Evolutionary conservation across 176 grass and related monocot species (phyloP), one percentile per base, ranked within the genome.

Genomic region (Coix lacrymajobi): DNA sequence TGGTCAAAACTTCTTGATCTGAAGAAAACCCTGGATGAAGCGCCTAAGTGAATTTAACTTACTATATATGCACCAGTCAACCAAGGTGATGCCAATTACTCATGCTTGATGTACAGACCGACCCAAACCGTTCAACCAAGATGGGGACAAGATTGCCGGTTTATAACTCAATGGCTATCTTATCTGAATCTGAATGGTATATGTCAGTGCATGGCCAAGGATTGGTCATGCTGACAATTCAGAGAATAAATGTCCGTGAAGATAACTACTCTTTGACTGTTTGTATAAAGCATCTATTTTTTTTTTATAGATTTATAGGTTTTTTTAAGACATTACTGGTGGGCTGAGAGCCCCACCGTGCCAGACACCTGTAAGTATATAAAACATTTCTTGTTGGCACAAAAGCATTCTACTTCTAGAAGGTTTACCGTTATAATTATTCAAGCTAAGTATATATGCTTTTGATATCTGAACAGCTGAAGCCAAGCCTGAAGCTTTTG

Each of bases 1-100:
- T 92, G 90, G 85, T 83, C 73, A 19, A 88, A 89, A 75, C 88
- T 94, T 52, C 78, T 94, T 45, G 92, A 92, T 63, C 82, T 94
- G 6, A 94, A 87, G 81, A 87, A 83, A 85, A 69, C 38, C 63
- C 65, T 91, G 36, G 86, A 86, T 30, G 84, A 76, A 28, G 51
- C 86, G 63, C 33, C 79, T 37, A 85, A 40, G 0, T 88, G 80
- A 85, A 77, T 52, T 22, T n/a, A n/a, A 13, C 19, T 37, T 22
- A 76, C 1, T 25, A n/a, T n/a, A n/a, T n/a, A 46, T 7, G 57
- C 24, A 51, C 41, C 17, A 34, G 8, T 51, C 39, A 80, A 61
- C 6, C n/a, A n/a, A n/a, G n/a, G n/a, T n/a, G n/a, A n/a, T 41
- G 8, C 8, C 14, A 48, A n/a, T n/a, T n/a, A n/a, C n/a, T n/a